These are phyloP conservation scores for Penicillium odoratum DNA, from an alignment of 495 filamentous ascomycete species.

Conservation along the genomic window DNA sequence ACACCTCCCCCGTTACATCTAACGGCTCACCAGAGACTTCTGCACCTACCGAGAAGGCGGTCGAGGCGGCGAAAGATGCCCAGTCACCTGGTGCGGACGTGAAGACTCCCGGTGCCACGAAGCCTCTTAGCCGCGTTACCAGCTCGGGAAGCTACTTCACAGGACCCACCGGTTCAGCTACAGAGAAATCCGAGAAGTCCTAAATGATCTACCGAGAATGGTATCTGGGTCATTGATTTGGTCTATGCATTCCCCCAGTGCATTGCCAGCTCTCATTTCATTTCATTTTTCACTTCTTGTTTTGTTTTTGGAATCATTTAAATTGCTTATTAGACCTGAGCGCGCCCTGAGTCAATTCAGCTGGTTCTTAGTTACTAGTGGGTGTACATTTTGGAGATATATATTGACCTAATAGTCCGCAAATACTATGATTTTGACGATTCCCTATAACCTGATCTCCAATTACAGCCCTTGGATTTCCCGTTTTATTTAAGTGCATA, in stretches of 20 bases:
- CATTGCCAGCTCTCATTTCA: neutral
- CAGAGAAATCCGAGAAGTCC: constrained; percentile 16
- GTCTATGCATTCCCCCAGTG: neutral
- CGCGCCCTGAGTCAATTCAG: constrained; percentile 3
- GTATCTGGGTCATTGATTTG: neutral
- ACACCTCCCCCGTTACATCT: neutral
- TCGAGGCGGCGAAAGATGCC: constrained; percentile 1
- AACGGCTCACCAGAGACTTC: constrained; percentile 1
- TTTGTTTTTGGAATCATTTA: neutral
- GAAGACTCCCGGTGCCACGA: constrained; percentile 9
- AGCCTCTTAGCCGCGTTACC: constrained; percentile 26
- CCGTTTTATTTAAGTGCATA: no score
- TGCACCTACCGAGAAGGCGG: constrained; percentile 1
- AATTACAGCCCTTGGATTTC: neutral
- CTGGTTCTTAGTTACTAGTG: neutral
- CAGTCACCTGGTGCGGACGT: constrained; percentile 1
- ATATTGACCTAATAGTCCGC: constrained; percentile 3
- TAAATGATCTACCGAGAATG: neutral
- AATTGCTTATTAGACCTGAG: constrained; percentile 1
- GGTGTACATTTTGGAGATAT: constrained; percentile 7
- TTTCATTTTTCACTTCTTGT: neutral
- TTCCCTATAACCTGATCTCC: neutral
- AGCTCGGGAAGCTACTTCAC: constrained; percentile 36
- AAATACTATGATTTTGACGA: constrained; percentile 6
- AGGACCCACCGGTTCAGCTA: constrained; percentile 28